A percentile compares a stretch with the other conserved stretches of the same genome.
These are phyloP conservation scores for Rhododendron ovatum DNA, from an alignment of 148 eudicot genomes.

Conservation along the genomic window DNA sequence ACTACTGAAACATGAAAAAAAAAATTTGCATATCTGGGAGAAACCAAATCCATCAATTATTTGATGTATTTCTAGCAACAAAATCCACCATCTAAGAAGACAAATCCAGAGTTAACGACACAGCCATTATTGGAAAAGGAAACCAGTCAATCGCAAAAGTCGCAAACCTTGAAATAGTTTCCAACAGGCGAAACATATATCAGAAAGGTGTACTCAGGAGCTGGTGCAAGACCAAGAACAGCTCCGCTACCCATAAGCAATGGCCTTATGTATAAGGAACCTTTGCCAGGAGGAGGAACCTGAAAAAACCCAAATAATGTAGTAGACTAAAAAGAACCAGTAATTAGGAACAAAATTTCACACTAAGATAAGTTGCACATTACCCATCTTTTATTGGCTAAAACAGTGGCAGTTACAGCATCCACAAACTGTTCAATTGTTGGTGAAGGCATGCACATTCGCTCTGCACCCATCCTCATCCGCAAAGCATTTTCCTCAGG, in stretches of 20 bases:
- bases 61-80: neutral
- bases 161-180: conserved; percentile 51
- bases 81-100: neutral
- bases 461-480: conserved; percentile 80
- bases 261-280: conserved; percentile 81
- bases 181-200: conserved; percentile 92
- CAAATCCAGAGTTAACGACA: neutral
- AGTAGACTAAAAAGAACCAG: neutral
- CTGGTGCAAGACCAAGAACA: conserved; percentile 90
- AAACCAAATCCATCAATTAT: neutral
- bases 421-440: conserved; percentile 64
- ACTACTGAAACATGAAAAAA: too few species aligned
- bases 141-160: conserved; percentile 9
- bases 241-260: conserved; percentile 97
- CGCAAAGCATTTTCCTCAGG: conserved; percentile 87
- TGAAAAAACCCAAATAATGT: conserved; percentile 20
- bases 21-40: neutral
- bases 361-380: neutral
- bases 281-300: conserved; percentile 93
- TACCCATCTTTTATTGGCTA: conserved; percentile 97
- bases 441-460: conserved; percentile 99
- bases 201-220: conserved; percentile 93
- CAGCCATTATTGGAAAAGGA: neutral
- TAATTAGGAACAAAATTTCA: neutral
- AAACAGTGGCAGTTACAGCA: conserved; percentile 80